Evolutionary conservation across 305 asterid species (phyloP).

Genomic region (Solanum hybrid): DNA sequence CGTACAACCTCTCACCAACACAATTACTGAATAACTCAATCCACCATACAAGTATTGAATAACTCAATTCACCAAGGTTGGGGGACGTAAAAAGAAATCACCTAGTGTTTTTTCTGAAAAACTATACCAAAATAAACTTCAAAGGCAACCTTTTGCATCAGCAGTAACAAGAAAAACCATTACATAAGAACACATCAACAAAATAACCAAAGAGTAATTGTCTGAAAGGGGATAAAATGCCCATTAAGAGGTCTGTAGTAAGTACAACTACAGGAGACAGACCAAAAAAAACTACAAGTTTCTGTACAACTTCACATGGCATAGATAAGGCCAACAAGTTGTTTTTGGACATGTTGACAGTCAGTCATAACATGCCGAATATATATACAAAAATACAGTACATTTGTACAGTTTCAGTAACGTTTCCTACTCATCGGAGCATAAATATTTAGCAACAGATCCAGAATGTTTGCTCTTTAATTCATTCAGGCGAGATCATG

Average conservation of each 20-base stretch:
- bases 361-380: slow-evolving; percentile 24
- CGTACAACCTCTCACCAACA: neutral
- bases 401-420: slow-evolving; percentile 10
- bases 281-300: neutral
- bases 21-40: neutral
- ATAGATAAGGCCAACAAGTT: neutral
- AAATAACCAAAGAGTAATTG: neutral
- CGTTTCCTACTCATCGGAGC: neutral
- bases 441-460: slow-evolving; percentile 6
- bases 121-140: neutral
- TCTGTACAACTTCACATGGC: slow-evolving; percentile 1
- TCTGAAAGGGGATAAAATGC: neutral
- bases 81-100: neutral
- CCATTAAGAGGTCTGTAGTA: neutral
- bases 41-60: neutral
- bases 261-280: neutral
- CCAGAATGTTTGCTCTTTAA: slow-evolving; percentile 3
- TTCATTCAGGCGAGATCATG: neutral
- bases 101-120: neutral
- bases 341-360: slow-evolving; percentile 2
- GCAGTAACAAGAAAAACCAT: neutral
- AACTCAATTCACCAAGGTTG: neutral
- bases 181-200: neutral
- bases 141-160: neutral
- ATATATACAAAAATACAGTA: slow-evolving; percentile 36